These are phyloP conservation scores for Citrus hindsii DNA, from an alignment of 345 rosid genomes.

Conservation along the genomic window DNA sequence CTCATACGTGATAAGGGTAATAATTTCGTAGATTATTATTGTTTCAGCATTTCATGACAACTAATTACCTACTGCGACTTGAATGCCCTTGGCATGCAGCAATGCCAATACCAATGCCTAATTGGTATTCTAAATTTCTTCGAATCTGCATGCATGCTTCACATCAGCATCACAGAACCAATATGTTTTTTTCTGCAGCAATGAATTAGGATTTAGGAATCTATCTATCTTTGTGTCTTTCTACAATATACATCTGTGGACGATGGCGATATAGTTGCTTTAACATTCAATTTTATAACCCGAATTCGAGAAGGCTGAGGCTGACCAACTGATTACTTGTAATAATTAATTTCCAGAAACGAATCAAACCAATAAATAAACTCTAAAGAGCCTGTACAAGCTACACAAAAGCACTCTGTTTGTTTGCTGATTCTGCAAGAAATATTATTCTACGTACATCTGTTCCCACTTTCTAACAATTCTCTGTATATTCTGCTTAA, in stretches of 20 bases:
- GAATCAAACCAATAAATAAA: background rate
- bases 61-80: too few species aligned
- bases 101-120: too few species aligned
- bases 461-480: background rate
- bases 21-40: too few species aligned
- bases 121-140: too few species aligned
- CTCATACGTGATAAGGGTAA: too few species aligned
- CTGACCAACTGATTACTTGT: background rate
- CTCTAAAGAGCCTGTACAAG: slow-evolving; percentile 1
- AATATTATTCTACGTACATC: background rate
- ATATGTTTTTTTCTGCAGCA: too few species aligned
- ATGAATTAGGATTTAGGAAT: background rate
- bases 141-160: too few species aligned
- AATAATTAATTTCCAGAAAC: background rate
- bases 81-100: too few species aligned
- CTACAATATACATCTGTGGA: background rate
- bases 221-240: background rate
- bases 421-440: background rate
- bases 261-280: background rate
- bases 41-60: too few species aligned
- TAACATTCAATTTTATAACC: too few species aligned
- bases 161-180: too few species aligned
- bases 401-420: background rate
- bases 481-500: background rate
- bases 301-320: background rate